Conservation (phyloP, 768 basidiomycete species). For the Leccinum uliginosum region DNA sequence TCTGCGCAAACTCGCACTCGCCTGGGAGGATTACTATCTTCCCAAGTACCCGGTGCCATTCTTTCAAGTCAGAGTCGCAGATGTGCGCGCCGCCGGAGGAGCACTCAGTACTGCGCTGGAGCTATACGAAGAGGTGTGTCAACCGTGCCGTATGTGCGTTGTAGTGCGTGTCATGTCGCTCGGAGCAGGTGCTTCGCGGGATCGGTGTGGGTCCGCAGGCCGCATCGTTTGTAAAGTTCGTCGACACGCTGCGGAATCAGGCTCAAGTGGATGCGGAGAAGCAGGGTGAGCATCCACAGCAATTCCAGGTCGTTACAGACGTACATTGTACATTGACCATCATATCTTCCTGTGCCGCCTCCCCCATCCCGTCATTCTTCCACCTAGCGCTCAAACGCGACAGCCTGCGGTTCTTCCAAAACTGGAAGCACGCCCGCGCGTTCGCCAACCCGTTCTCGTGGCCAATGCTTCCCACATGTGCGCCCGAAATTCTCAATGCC, state of each 20-base stretch:
- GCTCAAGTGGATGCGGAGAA: conserved; percentile 24
- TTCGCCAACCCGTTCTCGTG: conserved; percentile 32
- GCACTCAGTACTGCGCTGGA: conserved; percentile 29
- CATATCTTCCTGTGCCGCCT: not conserved
- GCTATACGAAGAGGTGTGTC: conserved; percentile 29
- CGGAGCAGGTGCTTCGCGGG: conserved; percentile 20
- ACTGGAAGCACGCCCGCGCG: conserved; percentile 29
- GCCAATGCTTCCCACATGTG: conserved; percentile 27
- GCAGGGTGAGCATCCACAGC: conserved; percentile 20
- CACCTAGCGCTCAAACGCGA: conserved; percentile 16
- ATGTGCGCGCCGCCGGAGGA: conserved; percentile 28
- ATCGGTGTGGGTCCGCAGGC: conserved; percentile 14
- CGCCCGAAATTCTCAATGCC: conserved; percentile 25
- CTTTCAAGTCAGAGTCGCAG: conserved; percentile 30
- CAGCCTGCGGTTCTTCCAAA: conserved; percentile 27
- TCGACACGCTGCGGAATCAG: conserved; percentile 19
- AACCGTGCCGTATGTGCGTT: not conserved
- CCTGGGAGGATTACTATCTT: conserved; percentile 31
- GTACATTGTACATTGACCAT: not conserved
- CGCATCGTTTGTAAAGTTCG: conserved; percentile 23
- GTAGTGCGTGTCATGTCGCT: not conserved
- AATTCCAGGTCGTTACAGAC: not conserved
- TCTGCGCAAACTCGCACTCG: conserved; percentile 25
- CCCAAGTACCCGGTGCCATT: conserved; percentile 29
- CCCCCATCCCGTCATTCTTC: not conserved